Evolutionary conservation across 2,329 filamentous ascomycete genomes (phyloP).

Genomic region (Aspergillus persii): DNA sequence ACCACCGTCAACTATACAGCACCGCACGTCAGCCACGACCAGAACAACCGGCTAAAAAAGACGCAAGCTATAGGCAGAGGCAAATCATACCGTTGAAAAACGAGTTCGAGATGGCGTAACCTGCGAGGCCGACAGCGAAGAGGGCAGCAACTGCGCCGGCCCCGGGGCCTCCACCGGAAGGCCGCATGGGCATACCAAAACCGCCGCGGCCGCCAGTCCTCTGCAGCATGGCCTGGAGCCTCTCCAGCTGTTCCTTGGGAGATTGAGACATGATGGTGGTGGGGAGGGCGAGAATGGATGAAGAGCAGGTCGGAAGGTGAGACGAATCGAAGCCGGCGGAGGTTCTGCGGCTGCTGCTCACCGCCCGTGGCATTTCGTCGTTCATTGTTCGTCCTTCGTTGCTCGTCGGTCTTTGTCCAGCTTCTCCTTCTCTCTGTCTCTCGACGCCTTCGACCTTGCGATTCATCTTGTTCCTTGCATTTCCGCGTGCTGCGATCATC

Average conservation of each 20-base stretch:
- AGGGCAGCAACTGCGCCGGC: constrained; percentile 55
- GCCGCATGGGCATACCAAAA: constrained; percentile 44
- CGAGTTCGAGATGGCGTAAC: constrained; percentile 52
- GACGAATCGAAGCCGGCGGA: constrained; percentile 22
- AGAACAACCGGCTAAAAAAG: not conserved
- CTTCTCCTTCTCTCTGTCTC: not conserved
- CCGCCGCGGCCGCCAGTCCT: constrained; percentile 51
- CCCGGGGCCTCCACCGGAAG: constrained; percentile 55
- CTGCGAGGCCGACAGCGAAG: constrained; percentile 50
- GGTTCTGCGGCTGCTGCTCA: constrained; percentile 25
- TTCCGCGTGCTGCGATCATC: not conserved
- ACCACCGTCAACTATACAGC: constrained; percentile 80
- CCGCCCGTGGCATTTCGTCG: constrained; percentile 14
- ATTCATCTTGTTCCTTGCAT: not conserved
- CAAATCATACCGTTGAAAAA: constrained; percentile 62
- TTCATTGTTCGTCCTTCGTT: not conserved
- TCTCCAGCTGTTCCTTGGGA: constrained; percentile 65
- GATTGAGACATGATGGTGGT: constrained; percentile 48
- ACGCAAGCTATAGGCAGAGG: not conserved
- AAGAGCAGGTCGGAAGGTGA: constrained; percentile 24
- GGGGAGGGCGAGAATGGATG: constrained; percentile 15
- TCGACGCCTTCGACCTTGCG: not conserved
- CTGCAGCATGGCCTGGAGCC: constrained; percentile 62
- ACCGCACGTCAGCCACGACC: constrained; percentile 13
- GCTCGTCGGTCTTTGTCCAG: not conserved